Evolutionary conservation across 208 protist genomes (phyloP), one percentile per base, ranked within the genome.

Genomic region (Vickermania ingenoplastis): DNA sequence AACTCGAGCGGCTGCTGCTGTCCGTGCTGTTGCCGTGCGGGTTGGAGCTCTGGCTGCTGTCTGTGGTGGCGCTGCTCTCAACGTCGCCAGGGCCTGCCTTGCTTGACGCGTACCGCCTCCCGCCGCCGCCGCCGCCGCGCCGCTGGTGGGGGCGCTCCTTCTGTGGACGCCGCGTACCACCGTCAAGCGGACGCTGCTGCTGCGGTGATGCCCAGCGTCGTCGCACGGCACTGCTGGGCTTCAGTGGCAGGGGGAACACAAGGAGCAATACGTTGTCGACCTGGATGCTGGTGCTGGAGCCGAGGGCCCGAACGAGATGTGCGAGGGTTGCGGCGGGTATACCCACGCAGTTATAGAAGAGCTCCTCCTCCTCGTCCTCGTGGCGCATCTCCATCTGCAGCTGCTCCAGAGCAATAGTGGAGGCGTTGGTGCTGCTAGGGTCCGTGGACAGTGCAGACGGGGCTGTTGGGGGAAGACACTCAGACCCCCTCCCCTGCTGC

Each of bases 101-200:
- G 64, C 64, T 36, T 59, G 55, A 13, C 67, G 41, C 41, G 64
- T 58, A 14, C 61, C 60, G 26, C 57, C 67, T 52, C 59, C 65
- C 30, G 52, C 41, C 14, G 31, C 3, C 2, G 64, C 53, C 14
- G 31, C 26, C 3, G 24, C 24, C 36, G 11, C 36, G 17, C 7
- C 7, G 7, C 11, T 17, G 36, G 11, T 17, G 17, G 11, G 7
- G 17, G 36, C 36, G 36, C 36, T 17, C n/a, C n/a, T n/a, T n/a
- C n/a, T n/a, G n/a, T n/a, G n/a, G n/a, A n/a, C 36, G 36, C 11
- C 11, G 36, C 36, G 7, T 17, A 48, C 36, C 36, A 48, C n/a
- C n/a, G n/a, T n/a, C n/a, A n/a, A n/a, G n/a, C n/a, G n/a, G n/a
- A n/a, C n/a, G n/a, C 36, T 7, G 7, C 36, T 48, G 36, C 7